Base-by-base conservation (phyloP, 2,329 filamentous ascomycete genomes). In the Trichoderma koningiopsis region DNA sequence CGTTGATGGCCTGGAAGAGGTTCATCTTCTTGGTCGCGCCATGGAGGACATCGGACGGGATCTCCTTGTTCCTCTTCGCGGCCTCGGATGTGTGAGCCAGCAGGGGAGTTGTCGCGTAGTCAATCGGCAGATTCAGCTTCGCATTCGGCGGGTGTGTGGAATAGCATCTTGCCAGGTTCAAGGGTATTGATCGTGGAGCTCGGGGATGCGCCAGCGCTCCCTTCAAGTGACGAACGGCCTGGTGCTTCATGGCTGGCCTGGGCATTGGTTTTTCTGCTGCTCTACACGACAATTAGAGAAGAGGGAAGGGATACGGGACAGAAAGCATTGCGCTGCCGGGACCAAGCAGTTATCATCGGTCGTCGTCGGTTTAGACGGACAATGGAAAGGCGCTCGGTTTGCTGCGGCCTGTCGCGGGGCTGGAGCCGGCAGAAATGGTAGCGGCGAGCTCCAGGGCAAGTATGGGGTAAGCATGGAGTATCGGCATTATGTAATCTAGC, bases 1-100 rank as follows among this genome's bases (percentile, higher is more conserved):
- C 90, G 78, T 98, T 98, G 83, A 99, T 89, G 62, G 96, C 91
- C 79, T 97, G 93, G 82, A 96, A 97, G 47, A 97, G 87, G 81
- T 98, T 98, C 86, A 96, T 91, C 73, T 92, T 91, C 78, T 93
- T 93, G 3, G 93, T 95, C 1, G 90, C 86, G 57, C 89, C 88
- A 77, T 89, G 89, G 72, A 86, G 88, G 35, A 89, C 84, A 24
- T 89, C 84, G 37, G 83, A 77, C 0, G 92, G 85, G 5, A 98
- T 87, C 76, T 97, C 93, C 5, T 87, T 83, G 76, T 91, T 91
- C 59, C 85, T 81, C 22, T 96, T 86, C 8, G 93, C 89, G 1
- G 89, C 83, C 73, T 92, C 89, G 2, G 94, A 86, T 29, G 88
- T 92, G 78, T 97, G 96, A 69, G 93, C 87, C 33, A 99, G 87